Base-by-base conservation (phyloP, 2,329 filamentous ascomycete genomes). In the Cercospora sp. region DNA sequence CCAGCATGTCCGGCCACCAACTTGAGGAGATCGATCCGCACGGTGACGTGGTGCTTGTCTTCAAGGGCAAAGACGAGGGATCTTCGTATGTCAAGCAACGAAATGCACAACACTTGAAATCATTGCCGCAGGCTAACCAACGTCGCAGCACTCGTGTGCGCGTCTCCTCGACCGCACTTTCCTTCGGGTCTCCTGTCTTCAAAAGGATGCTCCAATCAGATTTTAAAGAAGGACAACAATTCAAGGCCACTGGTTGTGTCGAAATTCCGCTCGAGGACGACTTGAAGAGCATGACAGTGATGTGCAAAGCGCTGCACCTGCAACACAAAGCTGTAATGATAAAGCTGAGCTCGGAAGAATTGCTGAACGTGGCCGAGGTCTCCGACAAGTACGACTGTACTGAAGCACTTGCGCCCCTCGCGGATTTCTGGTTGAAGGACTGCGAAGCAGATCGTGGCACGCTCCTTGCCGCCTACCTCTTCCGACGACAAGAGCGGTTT, bases 21-120 rank as follows among this genome's bases (percentile, higher is more conserved):
- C 9, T 36, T 23, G 31, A 18, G n/a, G 51, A 68, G 4, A 55
- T 84, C 70, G 75, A 77, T 60, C 79, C 81, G 2, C 81, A 83
- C 80, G 79, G 67, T 23, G 65, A 65, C 30, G 64, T 67, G 13
- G 26, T 65, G 5, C 51, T 69, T n/a, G 33, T 28, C 33, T 63
- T 55, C 45, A 16, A 23, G 2, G 13, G 31, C 31, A 3, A 2
- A 61, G 33, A 26, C 8, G 60, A 3, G 30, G 7, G 2, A 30
- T 33, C 55, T 18, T 33, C 30, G 28, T 33, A 12, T 2, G 30
- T 58, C 55, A n/a, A 9, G 26, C 30, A n/a, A 4, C 26, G 3
- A 28, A 1, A 28, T 16, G 53, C 53, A 31, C 16, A 16, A n/a
- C 5, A 30, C 3, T 31, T 30, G 18, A 5, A 10, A 8, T 51